Conservation (phyloP, 306 rosid species). For the Amphicarpaea edgeworthii region DNA sequence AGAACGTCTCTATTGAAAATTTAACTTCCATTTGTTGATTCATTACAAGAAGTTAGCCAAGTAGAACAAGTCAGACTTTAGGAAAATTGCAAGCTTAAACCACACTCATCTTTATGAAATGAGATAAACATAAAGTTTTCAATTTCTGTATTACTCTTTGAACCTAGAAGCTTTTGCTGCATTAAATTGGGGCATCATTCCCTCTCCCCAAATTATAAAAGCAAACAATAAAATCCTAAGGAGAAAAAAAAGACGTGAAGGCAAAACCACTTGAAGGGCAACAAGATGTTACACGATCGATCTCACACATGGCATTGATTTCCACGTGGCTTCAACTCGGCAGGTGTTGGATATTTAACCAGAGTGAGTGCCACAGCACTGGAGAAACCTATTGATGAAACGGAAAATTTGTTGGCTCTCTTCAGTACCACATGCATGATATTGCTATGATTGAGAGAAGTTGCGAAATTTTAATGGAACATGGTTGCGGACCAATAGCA, state of each 20-base stretch:
- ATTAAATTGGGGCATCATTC: background rate
- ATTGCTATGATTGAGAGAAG: background rate
- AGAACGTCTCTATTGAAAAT: background rate
- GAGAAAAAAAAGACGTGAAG: conserved; percentile 1
- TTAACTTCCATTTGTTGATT: background rate
- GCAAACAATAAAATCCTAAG: background rate
- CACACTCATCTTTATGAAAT: background rate
- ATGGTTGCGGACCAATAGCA: background rate
- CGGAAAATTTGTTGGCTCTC: conserved; percentile 1
- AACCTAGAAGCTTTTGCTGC: background rate
- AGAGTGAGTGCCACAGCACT: background rate
- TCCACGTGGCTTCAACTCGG: conserved; percentile 25
- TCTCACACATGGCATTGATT: conserved; percentile 11
- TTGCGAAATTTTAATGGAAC: conserved; percentile 20
- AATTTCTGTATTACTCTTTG: background rate
- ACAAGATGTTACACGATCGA: background rate
- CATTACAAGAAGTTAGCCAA: background rate
- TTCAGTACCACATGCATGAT: conserved; percentile 14
- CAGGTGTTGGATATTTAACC: background rate
- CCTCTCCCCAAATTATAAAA: background rate
- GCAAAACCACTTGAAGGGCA: background rate
- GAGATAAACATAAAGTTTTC: background rate
- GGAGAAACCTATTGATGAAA: background rate
- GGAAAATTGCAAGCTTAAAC: background rate
- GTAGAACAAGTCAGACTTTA: background rate